phyloP scores from a whole-genome alignment of 495 filamentous ascomycete species.

The Elasticomyces elasticus region DNA sequence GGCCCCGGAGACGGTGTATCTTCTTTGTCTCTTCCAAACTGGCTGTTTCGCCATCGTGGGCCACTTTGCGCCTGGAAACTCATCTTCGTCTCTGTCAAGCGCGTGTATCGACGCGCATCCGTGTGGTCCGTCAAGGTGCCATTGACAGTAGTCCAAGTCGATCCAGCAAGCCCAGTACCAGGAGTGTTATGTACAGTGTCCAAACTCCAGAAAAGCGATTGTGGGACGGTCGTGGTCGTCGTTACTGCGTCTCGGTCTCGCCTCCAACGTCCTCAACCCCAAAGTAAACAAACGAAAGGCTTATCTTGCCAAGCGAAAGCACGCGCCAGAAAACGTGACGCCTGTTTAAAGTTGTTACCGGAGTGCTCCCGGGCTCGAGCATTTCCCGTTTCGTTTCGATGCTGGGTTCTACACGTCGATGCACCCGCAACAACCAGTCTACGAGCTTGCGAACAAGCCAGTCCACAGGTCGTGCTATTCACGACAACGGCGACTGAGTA shows the following conservation, averaged over 20 bases:
- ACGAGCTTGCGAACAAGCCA: no score
- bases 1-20: constrained; percentile 53
- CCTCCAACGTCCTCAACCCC: not conserved
- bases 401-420: no score
- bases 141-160: not conserved
- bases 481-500: no score
- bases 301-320: not conserved
- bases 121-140: not conserved
- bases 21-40: constrained; percentile 54
- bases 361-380: no score
- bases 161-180: no score
- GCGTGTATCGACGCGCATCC: constrained; percentile 11
- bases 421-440: no score
- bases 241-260: not conserved
- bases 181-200: constrained; percentile 4
- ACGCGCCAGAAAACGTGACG: no score
- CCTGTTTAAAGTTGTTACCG: no score
- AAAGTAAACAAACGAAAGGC: not conserved
- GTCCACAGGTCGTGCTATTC: no score
- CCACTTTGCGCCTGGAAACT: constrained; percentile 34
- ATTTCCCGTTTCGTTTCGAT: no score
- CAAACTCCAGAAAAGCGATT: not conserved
- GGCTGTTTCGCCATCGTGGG: constrained; percentile 57
- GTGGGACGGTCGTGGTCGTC: not conserved
- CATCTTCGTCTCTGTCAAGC: constrained; percentile 21